Evolutionary conservation across 768 basidiomycete species (phyloP), one percentile per base, ranked within the genome.

Genomic region (Termitomyces titanicus): DNA sequence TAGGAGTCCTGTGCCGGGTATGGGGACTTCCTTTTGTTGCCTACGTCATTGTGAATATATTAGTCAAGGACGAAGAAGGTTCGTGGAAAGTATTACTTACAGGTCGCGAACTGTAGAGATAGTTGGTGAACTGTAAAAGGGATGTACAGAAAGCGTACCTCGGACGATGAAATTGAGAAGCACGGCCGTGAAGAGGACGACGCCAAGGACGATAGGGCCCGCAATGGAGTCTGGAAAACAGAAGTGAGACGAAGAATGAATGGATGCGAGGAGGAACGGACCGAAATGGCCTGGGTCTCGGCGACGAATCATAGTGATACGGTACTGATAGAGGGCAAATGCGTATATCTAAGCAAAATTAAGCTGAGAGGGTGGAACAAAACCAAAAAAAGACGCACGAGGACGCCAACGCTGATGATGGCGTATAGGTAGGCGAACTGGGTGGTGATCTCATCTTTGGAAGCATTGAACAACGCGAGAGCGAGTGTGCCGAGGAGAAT

Each of bases 241-340:
- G 20, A 27, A 6, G 51, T 44, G 50, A 53, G 47, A 55, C 24
- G 24, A 3, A 3, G 15, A 29, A 31, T 35, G 18, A 44, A 18
- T 34, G 57, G 44, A 49, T 34, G 29, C 12, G 12, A 12, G 33
- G 33, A 46, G 20, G 22, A 25, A 70, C 77, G 42, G 53, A 97
- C 94, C 94, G 61, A 97, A 97, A 64, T 89, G 85, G 0, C 92
- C 89, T 25, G 93, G 88, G 70, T 94, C 90, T 45, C 95, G 79
- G 58, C 86, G 83, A 12, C 89, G 87, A 59, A 99, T 98, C 85
- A 94, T 87, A 45, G 88, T 88, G 51, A 98, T 84, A 43, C 97
- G 83, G 56, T 85, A 80, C 67, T 98, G 92, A 66, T 96, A 98
- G 40, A 98, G 71, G 1, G 70, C 71, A 70, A 90, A 97, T 0